Conservation (phyloP, 768 basidiomycete species). For the Leucocoprinus birnbaumii region DNA sequence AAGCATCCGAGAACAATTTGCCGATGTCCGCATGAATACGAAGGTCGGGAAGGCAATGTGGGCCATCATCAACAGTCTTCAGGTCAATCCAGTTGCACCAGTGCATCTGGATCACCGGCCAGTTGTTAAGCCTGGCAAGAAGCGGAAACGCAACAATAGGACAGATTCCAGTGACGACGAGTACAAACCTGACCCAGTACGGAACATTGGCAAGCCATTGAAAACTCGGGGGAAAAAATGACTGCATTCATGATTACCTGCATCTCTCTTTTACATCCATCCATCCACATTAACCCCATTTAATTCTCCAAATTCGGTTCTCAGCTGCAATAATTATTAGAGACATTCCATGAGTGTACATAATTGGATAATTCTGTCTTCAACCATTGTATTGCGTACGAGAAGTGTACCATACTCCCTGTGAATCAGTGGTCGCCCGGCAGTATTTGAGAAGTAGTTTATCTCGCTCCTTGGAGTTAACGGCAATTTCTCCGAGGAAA, state of each 20-base stretch:
- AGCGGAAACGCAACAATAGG: conserved; percentile 29
- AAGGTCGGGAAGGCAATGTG: conserved; percentile 55
- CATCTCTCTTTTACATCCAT: too few relatives aligned
- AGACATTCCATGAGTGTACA: too few relatives aligned
- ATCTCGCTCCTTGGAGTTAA: conserved; percentile 86
- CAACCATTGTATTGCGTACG: conserved; percentile 58
- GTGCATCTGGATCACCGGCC: conserved; percentile 19
- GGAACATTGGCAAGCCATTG: conserved; percentile 29
- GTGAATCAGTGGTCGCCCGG: conserved; percentile 65
- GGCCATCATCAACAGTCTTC: conserved; percentile 44
- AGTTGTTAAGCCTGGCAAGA: conserved; percentile 11
- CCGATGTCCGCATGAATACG: conserved; percentile 65
- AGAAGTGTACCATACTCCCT: conserved; percentile 74
- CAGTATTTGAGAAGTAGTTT: conserved; percentile 86
- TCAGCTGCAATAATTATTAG: not conserved
- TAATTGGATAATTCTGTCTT: not conserved
- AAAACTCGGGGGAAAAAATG: conserved; percentile 39
- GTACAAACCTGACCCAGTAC: conserved; percentile 44
- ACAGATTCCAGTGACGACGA: conserved; percentile 40
- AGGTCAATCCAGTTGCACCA: conserved; percentile 29
- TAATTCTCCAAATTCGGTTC: not conserved
- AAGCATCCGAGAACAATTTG: conserved; percentile 50
- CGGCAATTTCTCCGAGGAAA: conserved; percentile 78
- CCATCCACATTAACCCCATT: not conserved
- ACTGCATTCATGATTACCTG: conserved; percentile 13